These are phyloP conservation scores for Aspergillus affinis DNA, from an alignment of 495 filamentous ascomycete species.

Conservation along the genomic window DNA sequence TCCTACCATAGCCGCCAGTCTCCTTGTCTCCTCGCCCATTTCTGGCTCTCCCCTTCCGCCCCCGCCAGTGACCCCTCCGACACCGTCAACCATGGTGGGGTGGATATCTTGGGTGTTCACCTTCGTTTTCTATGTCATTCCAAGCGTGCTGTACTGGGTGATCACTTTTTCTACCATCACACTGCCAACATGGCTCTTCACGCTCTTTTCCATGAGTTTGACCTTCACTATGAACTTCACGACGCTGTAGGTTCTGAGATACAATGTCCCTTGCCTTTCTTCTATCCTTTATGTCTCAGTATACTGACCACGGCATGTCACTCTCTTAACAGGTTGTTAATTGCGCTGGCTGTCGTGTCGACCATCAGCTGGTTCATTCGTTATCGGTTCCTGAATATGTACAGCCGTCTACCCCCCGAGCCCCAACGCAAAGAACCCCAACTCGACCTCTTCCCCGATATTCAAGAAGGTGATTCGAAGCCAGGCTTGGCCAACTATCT, in stretches of 20 bases:
- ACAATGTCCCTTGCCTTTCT: background rate
- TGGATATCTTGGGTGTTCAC: slow-evolving; percentile 44
- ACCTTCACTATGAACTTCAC: slow-evolving; percentile 99
- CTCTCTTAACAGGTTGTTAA: slow-evolving; percentile 61
- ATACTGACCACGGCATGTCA: slow-evolving; percentile 13
- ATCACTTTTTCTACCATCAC: slow-evolving; percentile 87
- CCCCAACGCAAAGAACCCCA: slow-evolving; percentile 95
- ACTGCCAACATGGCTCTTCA: slow-evolving; percentile 85
- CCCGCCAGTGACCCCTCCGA: slow-evolving; percentile 31
- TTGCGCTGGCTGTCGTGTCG: slow-evolving; percentile 71
- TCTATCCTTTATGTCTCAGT: background rate
- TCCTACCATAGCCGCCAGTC: slow-evolving; percentile 23
- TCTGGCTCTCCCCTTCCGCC: slow-evolving; percentile 24
- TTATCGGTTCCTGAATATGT: slow-evolving; percentile 94
- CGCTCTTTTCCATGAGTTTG: slow-evolving; percentile 88
- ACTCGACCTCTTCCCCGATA: slow-evolving; percentile 90
- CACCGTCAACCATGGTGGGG: slow-evolving; percentile 45
- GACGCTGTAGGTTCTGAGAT: slow-evolving; percentile 65
- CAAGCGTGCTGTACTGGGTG: slow-evolving; percentile 74
- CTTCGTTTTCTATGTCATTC: slow-evolving; percentile 54
- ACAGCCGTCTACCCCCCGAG: slow-evolving; percentile 86
- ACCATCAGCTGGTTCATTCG: slow-evolving; percentile 88
- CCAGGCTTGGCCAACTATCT: slow-evolving; percentile 90
- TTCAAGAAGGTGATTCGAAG: slow-evolving; percentile 86
- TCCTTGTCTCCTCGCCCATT: slow-evolving; percentile 24